Evolutionary conservation across 192 early-diverging fungal genomes (phyloP).

Genomic region (Coemansia sp.): DNA sequence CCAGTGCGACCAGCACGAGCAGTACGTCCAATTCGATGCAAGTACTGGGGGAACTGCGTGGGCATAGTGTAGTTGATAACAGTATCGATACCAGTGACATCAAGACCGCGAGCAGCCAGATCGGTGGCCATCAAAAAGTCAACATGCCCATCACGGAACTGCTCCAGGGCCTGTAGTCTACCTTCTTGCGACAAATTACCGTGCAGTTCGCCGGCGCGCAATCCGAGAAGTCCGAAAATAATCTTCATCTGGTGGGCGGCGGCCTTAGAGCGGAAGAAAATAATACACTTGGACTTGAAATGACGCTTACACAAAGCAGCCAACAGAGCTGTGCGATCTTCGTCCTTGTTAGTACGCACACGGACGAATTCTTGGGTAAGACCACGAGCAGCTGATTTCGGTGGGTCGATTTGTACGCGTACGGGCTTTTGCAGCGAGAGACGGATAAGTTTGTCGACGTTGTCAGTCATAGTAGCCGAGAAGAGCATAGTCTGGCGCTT

Average conservation of each 20-base stretch:
- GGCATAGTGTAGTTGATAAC: slow-evolving; percentile 99
- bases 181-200: slow-evolving; percentile 93
- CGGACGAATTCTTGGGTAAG: slow-evolving; percentile 97
- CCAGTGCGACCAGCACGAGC: slow-evolving; percentile 89
- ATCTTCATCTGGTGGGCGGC: slow-evolving; percentile 99
- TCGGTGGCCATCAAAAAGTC: slow-evolving; percentile 96
- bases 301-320: slow-evolving; percentile 82
- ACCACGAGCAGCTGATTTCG: slow-evolving; percentile 74
- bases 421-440: slow-evolving; percentile 91
- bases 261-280: slow-evolving; percentile 95
- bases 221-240: slow-evolving; percentile 86
- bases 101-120: slow-evolving; percentile 94
- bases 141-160: slow-evolving; percentile 83
- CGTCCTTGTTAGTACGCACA: slow-evolving; percentile 84
- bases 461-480: slow-evolving; percentile 99
- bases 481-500: slow-evolving; percentile 98
- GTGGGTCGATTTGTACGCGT: slow-evolving; percentile 85
- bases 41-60: slow-evolving; percentile 86
- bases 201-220: slow-evolving; percentile 92
- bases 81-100: slow-evolving; percentile 95
- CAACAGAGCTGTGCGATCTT: slow-evolving; percentile 84
- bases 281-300: slow-evolving; percentile 78
- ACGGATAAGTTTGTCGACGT: slow-evolving; percentile 93
- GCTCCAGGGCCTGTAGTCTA: slow-evolving; percentile 87
- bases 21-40: slow-evolving; percentile 96